A percentile compares a stretch with the other conserved stretches of the same genome.
phyloP scores from a whole-genome alignment of 2,329 filamentous ascomycete genomes.

The Xylaria sp. region DNA sequence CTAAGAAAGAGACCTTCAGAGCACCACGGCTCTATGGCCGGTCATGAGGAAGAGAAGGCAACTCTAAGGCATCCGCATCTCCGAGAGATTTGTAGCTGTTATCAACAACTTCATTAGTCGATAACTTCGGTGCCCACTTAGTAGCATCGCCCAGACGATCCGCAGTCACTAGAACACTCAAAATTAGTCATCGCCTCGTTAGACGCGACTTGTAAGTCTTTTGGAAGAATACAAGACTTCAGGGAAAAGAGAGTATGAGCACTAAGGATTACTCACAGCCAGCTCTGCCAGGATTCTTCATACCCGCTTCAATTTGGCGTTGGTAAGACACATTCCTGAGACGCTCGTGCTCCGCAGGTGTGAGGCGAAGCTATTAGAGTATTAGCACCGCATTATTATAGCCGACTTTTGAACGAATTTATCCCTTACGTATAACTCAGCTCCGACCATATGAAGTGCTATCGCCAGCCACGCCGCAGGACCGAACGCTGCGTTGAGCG shows the following conservation, averaged over 20 bases:
- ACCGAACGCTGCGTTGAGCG: slow-evolving; percentile 56
- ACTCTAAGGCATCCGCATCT: background rate
- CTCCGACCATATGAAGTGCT: slow-evolving; percentile 54
- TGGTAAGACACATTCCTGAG: slow-evolving; percentile 53
- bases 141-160: slow-evolving; percentile 45
- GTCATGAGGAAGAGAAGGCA: background rate
- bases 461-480: slow-evolving; percentile 59
- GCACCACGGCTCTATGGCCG: background rate
- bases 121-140: slow-evolving; percentile 14
- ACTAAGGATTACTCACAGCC: slow-evolving; percentile 31
- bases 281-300: slow-evolving; percentile 47
- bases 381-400: background rate
- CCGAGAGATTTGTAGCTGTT: background rate
- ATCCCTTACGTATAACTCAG: slow-evolving; percentile 53
- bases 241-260: background rate
- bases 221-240: background rate
- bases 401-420: background rate
- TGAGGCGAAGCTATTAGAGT: slow-evolving; percentile 39
- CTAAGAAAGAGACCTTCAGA: background rate
- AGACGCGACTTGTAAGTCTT: background rate
- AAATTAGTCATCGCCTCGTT: background rate
- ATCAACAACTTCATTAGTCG: background rate
- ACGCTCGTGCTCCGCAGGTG: slow-evolving; percentile 50
- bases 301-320: slow-evolving; percentile 52
- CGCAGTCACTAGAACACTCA: slow-evolving; percentile 34